Conservation (phyloP, 345 rosid species). For the Iberis pinnata region DNA sequence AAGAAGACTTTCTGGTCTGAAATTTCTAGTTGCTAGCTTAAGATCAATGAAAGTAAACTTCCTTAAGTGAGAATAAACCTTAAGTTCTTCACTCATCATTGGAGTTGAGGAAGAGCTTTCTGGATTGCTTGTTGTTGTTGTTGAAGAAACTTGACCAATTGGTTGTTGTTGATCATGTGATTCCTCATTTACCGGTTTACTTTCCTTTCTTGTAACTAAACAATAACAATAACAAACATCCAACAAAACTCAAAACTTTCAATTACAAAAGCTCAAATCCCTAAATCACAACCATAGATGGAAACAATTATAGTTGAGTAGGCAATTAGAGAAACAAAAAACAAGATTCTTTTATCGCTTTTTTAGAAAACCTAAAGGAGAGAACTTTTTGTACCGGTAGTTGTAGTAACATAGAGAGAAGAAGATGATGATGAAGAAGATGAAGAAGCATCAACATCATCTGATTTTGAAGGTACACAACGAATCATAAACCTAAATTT, state of each 20-base stretch:
- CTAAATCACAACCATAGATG: slow-evolving; percentile 3
- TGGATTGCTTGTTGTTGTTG: slow-evolving; percentile 74
- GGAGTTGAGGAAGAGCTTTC: slow-evolving; percentile 82
- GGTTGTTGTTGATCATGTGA: slow-evolving; percentile 78
- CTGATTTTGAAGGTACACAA: slow-evolving; percentile 72
- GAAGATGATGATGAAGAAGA: neutral
- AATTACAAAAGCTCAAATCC: no score
- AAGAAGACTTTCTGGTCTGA: slow-evolving; percentile 91
- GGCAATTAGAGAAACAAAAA: no score
- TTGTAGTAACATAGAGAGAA: slow-evolving; percentile 40
- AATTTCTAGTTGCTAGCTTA: slow-evolving; percentile 86
- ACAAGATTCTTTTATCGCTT: no score
- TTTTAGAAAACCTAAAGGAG: no score
- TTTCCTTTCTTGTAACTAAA: slow-evolving; percentile 40
- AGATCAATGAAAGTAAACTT: slow-evolving; percentile 88
- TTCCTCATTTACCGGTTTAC: slow-evolving; percentile 62
- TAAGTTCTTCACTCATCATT: slow-evolving; percentile 80
- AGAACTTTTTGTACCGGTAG: slow-evolving; percentile 42
- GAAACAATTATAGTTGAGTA: no score
- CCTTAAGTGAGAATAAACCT: slow-evolving; percentile 64
- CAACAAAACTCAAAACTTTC: neutral
- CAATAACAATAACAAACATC: neutral
- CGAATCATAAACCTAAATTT: slow-evolving; percentile 48
- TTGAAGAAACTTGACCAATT: slow-evolving; percentile 44
- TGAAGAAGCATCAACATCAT: slow-evolving; percentile 55